These are phyloP conservation scores for Petunia secreta DNA, from an alignment of 257 asterid species.

Conservation along the genomic window DNA sequence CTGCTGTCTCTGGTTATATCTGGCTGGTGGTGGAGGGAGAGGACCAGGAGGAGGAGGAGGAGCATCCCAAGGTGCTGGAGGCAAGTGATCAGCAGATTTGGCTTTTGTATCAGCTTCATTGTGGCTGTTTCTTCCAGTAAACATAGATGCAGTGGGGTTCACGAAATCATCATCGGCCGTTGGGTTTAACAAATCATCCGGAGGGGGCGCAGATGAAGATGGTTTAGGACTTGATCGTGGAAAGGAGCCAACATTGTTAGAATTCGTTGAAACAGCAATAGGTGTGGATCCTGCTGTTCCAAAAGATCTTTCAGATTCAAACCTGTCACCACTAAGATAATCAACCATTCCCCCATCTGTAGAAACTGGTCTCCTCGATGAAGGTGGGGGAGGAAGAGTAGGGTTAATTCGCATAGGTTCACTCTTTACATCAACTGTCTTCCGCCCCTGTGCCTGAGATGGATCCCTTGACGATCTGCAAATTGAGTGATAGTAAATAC, in stretches of 20 bases:
- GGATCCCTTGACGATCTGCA: constrained; percentile 80
- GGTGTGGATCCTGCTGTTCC: constrained; percentile 48
- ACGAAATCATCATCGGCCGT: constrained; percentile 58
- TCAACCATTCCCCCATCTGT: constrained; percentile 60
- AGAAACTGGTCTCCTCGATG: constrained; percentile 54
- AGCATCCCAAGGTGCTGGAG: constrained; percentile 63
- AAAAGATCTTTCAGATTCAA: constrained; percentile 56
- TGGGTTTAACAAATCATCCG: constrained; percentile 50
- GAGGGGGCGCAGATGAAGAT: constrained; percentile 45
- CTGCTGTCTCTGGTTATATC: constrained; percentile 83
- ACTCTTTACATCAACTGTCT: constrained; percentile 44
- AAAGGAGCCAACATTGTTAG: constrained; percentile 44
- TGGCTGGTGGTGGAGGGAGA: constrained; percentile 81
- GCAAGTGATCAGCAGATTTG: constrained; percentile 58
- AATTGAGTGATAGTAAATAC: constrained; percentile 4
- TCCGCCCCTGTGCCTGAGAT: constrained; percentile 61
- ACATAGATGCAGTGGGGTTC: constrained; percentile 83
- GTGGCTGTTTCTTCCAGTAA: constrained; percentile 49
- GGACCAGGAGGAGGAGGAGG: constrained; percentile 38
- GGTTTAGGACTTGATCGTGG: constrained; percentile 43
- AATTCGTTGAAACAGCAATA: constrained; percentile 45
- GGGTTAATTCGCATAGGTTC: constrained; percentile 52
- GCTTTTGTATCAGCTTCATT: constrained; percentile 46
- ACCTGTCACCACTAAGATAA: constrained; percentile 85
- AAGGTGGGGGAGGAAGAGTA: constrained; percentile 81